Percentiles rank a stretch among this genome's conserved stretches.
phyloP scores from a whole-genome alignment of 2,329 filamentous ascomycete species.

The Aspergillus aculeatinus region DNA sequence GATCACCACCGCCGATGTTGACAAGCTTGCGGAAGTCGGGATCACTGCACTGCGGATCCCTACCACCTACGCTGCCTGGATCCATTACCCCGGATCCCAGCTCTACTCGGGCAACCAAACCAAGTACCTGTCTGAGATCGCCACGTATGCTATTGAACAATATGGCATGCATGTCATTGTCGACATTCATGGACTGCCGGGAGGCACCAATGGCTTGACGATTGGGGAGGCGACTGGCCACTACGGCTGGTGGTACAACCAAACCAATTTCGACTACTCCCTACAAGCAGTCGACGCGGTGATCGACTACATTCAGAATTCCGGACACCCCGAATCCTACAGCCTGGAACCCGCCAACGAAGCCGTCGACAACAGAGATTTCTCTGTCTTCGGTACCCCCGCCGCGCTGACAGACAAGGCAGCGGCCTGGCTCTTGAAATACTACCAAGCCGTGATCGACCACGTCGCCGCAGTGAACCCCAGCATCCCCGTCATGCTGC shows the following conservation, averaged over 20 bases:
- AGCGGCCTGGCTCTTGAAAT: constrained; percentile 24
- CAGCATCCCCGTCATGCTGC: constrained; percentile 26
- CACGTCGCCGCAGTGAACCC: constrained; percentile 18
- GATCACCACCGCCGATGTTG: constrained; percentile 12
- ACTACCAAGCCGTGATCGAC: constrained; percentile 22
- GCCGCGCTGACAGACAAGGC: constrained; percentile 23
- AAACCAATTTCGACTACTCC: constrained; percentile 21
- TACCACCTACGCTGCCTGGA: constrained; percentile 14
- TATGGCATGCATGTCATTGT: constrained; percentile 26
- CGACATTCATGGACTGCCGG: constrained; percentile 25
- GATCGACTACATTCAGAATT: constrained; percentile 20
- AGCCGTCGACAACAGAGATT: constrained; percentile 22
- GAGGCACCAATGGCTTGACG: constrained; percentile 23
- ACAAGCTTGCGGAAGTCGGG: neutral
- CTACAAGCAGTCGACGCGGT: constrained; percentile 21
- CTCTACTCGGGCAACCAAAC: constrained; percentile 24
- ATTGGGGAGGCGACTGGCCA: constrained; percentile 24
- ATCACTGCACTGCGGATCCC: constrained; percentile 13
- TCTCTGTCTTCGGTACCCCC: constrained; percentile 24
- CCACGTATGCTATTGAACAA: constrained; percentile 22
- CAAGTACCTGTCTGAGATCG: constrained; percentile 20
- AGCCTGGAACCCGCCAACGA: constrained; percentile 27
- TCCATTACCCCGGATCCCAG: constrained; percentile 23
- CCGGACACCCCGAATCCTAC: constrained; percentile 18
- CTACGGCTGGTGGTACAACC: constrained; percentile 24